A percentile compares a stretch with the other conserved stretches of the same genome.
These are phyloP conservation scores for Aphanomyces astaci DNA, from an alignment of 352 stramenopile genomes.

Conservation along the genomic window DNA sequence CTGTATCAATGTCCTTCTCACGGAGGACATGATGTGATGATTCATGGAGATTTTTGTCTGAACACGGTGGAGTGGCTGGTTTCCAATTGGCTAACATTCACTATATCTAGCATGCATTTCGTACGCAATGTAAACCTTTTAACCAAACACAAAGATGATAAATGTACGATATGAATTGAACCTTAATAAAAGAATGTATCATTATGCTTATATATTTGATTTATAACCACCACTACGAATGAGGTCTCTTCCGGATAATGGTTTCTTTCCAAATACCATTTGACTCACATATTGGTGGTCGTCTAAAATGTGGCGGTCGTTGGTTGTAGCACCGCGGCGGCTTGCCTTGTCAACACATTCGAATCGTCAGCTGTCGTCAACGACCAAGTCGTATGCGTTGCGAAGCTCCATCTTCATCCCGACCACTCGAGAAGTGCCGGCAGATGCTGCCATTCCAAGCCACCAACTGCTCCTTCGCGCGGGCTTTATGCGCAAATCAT, in stretches of 20 bases:
- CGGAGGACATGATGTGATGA: no score
- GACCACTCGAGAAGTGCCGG: conserved; percentile 65
- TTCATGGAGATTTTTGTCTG: no score
- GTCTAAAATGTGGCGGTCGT: not conserved
- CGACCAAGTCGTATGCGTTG: conserved; percentile 3
- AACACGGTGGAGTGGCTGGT: no score
- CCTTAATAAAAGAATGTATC: not conserved
- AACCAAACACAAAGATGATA: no score
- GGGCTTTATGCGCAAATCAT: conserved; percentile 81
- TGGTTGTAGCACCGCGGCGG: not conserved
- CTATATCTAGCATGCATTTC: no score
- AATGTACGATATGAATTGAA: not conserved
- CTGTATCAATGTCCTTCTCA: not conserved
- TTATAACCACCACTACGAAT: not conserved
- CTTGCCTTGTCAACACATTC: not conserved
- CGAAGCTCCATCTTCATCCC: conserved; percentile 32
- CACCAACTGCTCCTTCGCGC: conserved; percentile 78
- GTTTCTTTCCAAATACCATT: not conserved
- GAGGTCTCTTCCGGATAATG: not conserved
- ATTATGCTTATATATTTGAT: not conserved
- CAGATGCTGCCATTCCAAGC: conserved; percentile 70
- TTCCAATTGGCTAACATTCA: not conserved
- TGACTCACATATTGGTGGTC: not conserved
- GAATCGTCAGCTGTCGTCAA: not conserved
- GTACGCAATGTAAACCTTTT: no score